Percentiles rank a stretch among this genome's conserved stretches.
Conservation (phyloP, 768 basidiomycete species). For the Lactifluus echinatus region DNA sequence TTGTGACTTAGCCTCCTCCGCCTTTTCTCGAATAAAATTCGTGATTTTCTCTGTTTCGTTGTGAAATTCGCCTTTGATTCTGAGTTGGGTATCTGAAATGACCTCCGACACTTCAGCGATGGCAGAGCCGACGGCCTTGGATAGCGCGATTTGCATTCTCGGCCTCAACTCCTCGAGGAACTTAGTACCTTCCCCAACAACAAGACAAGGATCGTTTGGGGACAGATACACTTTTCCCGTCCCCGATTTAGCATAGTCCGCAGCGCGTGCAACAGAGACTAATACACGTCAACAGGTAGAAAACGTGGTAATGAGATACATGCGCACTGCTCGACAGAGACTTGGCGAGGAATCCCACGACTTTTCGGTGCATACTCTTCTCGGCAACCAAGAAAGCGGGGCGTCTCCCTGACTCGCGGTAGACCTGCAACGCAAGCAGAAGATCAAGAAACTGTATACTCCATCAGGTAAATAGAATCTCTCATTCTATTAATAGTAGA, state of each 20-base stretch:
- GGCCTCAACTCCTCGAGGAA: constrained; percentile 70
- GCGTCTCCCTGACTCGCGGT: constrained; percentile 69
- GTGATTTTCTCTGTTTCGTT: constrained; percentile 73
- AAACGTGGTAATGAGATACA: constrained; percentile 3
- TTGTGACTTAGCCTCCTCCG: constrained; percentile 47
- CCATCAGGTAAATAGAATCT: neutral
- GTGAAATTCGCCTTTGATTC: constrained; percentile 79
- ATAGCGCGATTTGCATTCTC: constrained; percentile 79
- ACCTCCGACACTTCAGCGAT: constrained; percentile 83
- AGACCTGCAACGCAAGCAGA: constrained; percentile 71
- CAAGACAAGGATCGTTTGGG: constrained; percentile 62
- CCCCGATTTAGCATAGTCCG: constrained; percentile 74
- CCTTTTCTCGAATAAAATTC: constrained; percentile 53
- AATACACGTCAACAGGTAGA: neutral
- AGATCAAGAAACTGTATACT: constrained; percentile 78
- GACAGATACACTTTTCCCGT: constrained; percentile 66
- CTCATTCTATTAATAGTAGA: neutral
- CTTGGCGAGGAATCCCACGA: constrained; percentile 66
- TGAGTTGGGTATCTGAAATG: constrained; percentile 77
- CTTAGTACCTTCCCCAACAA: constrained; percentile 72
- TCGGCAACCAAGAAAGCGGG: constrained; percentile 85
- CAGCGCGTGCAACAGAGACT: constrained; percentile 93
- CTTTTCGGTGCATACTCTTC: constrained; percentile 72
- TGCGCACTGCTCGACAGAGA: constrained; percentile 80
- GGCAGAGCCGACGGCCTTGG: constrained; percentile 66